Base-by-base conservation (phyloP, 495 filamentous ascomycete genomes). In the Podospora tetraspora region DNA sequence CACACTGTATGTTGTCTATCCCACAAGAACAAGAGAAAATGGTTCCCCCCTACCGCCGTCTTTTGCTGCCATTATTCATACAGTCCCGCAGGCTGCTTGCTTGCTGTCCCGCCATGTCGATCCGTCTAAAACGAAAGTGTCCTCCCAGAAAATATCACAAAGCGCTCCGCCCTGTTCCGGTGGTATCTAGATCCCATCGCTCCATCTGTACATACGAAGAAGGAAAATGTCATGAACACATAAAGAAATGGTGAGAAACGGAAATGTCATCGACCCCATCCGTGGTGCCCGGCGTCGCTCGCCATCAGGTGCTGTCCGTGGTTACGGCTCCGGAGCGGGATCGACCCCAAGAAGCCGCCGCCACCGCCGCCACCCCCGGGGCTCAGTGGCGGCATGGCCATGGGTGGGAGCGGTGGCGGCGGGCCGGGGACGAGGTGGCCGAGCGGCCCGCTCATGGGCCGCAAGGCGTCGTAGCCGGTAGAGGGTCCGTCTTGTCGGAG, bases 331-430 rank as follows among this genome's bases (percentile, higher is more conserved):
- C 71, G 74, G 16, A 77, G 67, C 32, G 72, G 74, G 75, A 82
- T 75, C 13, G 79, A 73, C 4, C 75, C 71, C 66, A 83, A 74
- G 21, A 78, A 69, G 68, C 75, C 70, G 67, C 71, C 73, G 67
- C 76, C 74, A 66, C 76, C 74, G 34, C 43, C 37, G 5, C 37
- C 43, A 0, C 43, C 43, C 2, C 43, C 43, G 16, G 43, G 43
- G 43, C 43, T 52, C 25, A 77, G 72, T 3, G 80, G 79, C 23
- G 80, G 75, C 63, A 82, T 80, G 19, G 79, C 73, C 76, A 83
- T 79, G 7, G 80, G 81, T 5, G 81, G 81, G 13, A 83, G 72
- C n/a, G 70, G 72, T 10, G 74, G 64, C 9, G 61, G 69, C 73
- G 73, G 23, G 67, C 68, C 71, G 74, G 68, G 5, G 71, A 69